phyloP scores from a whole-genome alignment of 176 grass and related monocot genomes.

The Ampelocalamus luodianensis region DNA sequence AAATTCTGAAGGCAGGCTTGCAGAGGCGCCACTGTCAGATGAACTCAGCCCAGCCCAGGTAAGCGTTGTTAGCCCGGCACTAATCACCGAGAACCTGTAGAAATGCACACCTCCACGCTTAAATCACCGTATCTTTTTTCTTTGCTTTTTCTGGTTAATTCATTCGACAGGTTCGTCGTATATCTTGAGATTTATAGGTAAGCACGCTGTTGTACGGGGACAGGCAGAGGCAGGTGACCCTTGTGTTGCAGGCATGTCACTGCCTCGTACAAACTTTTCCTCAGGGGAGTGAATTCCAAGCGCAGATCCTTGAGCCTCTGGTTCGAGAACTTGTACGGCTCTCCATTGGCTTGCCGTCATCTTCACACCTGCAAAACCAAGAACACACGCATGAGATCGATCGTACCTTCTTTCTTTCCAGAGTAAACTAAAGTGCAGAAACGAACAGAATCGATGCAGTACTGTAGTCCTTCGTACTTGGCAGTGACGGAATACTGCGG shows the following conservation, averaged over 20 bases:
- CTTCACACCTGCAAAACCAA: constrained; percentile 43
- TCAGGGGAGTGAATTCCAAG: constrained; percentile 47
- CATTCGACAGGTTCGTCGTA: too few relatives aligned
- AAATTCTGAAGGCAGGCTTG: too few relatives aligned
- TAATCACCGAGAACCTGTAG: too few relatives aligned
- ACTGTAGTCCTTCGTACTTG: background rate
- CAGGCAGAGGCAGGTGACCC: constrained; percentile 43
- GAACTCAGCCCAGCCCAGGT: too few relatives aligned
- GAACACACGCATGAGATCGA: background rate
- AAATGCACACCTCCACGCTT: too few relatives aligned
- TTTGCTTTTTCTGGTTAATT: too few relatives aligned
- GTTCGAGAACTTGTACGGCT: constrained; percentile 50
- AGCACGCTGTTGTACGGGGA: background rate
- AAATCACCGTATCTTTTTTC: too few relatives aligned
- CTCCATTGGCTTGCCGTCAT: constrained; percentile 29
- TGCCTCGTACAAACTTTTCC: constrained; percentile 32
- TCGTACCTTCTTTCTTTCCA: too few relatives aligned
- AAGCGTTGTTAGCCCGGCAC: too few relatives aligned
- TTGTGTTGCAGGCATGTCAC: constrained; percentile 40
- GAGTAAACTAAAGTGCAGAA: background rate
- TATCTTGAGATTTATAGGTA: background rate
- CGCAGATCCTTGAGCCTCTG: constrained; percentile 47
- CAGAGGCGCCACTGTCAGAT: too few relatives aligned
- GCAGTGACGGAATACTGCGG: constrained; percentile 42
- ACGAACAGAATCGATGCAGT: background rate